phyloP scores from a whole-genome alignment of 495 filamentous ascomycete species.

The Penicillium taxi region DNA sequence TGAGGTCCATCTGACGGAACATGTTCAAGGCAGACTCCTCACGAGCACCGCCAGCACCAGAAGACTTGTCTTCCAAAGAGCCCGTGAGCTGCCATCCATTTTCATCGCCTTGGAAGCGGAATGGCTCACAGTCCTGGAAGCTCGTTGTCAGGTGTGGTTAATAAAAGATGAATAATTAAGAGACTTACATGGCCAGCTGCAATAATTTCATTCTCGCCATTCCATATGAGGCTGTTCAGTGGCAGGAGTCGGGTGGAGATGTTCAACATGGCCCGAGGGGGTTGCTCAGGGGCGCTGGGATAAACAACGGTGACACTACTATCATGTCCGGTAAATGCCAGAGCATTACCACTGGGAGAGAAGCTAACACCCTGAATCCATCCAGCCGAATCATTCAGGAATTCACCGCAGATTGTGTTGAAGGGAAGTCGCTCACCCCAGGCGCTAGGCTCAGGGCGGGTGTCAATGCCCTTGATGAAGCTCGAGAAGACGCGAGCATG shows the following conservation, averaged over 20 bases:
- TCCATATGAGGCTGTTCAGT: slow-evolving; percentile 89
- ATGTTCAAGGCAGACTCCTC: slow-evolving; percentile 91
- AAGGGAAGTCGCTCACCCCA: slow-evolving; percentile 96
- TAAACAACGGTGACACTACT: slow-evolving; percentile 95
- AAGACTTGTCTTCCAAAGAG: slow-evolving; percentile 60
- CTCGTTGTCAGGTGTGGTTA: slow-evolving; percentile 9
- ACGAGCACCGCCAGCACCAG: slow-evolving; percentile 50
- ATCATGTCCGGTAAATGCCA: slow-evolving; percentile 89
- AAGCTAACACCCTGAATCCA: slow-evolving; percentile 92
- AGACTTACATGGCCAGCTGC: slow-evolving; percentile 74
- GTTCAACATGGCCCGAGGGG: slow-evolving; percentile 79
- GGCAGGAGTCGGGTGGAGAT: slow-evolving; percentile 83
- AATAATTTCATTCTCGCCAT: slow-evolving; percentile 84
- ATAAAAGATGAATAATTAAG: background rate
- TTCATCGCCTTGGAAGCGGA: slow-evolving; percentile 75
- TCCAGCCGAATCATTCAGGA: slow-evolving; percentile 85
- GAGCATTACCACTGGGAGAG: slow-evolving; percentile 80
- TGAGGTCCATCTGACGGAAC: slow-evolving; percentile 98
- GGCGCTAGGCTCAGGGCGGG: slow-evolving; percentile 73
- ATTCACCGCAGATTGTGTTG: slow-evolving; percentile 97
- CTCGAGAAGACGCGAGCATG: slow-evolving; percentile 91
- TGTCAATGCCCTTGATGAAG: slow-evolving; percentile 92
- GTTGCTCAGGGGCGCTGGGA: slow-evolving; percentile 83
- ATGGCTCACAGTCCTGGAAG: slow-evolving; percentile 77
- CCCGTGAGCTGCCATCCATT: slow-evolving; percentile 81